Percentiles rank a stretch among this genome's conserved stretches.
Evolutionary conservation across 1,139 yeast species (phyloP).

Genomic region (Tardiomyces depauwii): DNA sequence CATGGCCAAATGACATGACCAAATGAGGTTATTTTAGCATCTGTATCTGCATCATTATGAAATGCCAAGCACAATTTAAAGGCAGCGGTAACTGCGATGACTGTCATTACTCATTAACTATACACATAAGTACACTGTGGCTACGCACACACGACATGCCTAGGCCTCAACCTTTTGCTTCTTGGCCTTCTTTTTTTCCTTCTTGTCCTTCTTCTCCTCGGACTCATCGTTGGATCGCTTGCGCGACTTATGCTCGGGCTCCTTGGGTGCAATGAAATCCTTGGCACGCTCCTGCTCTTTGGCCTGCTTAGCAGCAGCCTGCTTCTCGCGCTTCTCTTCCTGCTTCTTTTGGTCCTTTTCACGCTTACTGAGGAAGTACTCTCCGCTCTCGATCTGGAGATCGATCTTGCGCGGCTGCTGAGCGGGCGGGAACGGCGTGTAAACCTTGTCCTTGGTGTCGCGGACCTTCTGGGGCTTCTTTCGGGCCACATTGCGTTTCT

Average conservation of each 20-base stretch:
- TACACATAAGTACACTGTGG: neutral
- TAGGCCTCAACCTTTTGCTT: neutral
- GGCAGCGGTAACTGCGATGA: too few species aligned
- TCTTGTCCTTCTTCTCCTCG: slow-evolving; percentile 12
- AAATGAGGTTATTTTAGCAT: neutral
- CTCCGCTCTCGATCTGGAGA: slow-evolving; percentile 96
- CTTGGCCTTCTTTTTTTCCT: slow-evolving; percentile 2
- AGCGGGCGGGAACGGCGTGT: slow-evolving; percentile 99
- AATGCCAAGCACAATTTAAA: too few species aligned
- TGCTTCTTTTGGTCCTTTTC: slow-evolving; percentile 66
- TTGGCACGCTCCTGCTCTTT: slow-evolving; percentile 63
- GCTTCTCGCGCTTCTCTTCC: slow-evolving; percentile 70
- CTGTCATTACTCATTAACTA: too few species aligned
- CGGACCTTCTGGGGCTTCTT: slow-evolving; percentile 64
- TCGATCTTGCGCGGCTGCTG: slow-evolving; percentile 96
- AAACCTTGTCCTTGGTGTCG: slow-evolving; percentile 57
- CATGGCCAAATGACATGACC: slow-evolving; percentile 6
- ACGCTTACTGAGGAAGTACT: slow-evolving; percentile 80
- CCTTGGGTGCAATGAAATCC: slow-evolving; percentile 81
- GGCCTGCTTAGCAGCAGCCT: slow-evolving; percentile 54
- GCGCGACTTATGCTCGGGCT: slow-evolving; percentile 33
- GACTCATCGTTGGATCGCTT: neutral
- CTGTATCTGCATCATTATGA: neutral
- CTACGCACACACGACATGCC: neutral
- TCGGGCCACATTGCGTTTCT: slow-evolving; percentile 91